Evolutionary conservation across 192 early-diverging fungal species (phyloP).

Genomic region (Geranomyces michiganensis): DNA sequence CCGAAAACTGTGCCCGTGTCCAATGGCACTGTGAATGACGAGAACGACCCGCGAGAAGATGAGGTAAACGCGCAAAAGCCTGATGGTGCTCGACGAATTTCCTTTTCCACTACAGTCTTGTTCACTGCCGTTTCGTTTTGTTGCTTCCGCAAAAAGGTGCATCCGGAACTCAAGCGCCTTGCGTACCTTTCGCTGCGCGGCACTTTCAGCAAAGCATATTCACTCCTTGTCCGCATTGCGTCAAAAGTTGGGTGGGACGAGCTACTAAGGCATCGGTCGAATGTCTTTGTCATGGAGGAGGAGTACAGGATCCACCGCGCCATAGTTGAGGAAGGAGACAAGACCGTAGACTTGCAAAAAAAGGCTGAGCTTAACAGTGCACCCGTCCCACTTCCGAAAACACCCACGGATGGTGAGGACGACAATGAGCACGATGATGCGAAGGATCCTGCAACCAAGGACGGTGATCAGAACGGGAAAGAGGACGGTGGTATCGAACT

Average conservation of each 20-base stretch:
- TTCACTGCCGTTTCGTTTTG: neutral
- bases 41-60: conserved; percentile 58
- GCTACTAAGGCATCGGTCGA: conserved; percentile 79
- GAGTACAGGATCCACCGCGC: conserved; percentile 83
- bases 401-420: neutral
- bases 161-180: conserved; percentile 76
- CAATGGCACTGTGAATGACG: conserved; percentile 50
- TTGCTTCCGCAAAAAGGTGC: conserved; percentile 42
- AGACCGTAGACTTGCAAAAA: conserved; percentile 38
- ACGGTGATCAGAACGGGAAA: conserved; percentile 35
- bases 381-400: neutral
- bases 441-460: conserved; percentile 16
- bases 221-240: conserved; percentile 77
- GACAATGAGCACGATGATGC: neutral
- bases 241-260: conserved; percentile 95
- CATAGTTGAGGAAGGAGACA: conserved; percentile 66
- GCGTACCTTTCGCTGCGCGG: conserved; percentile 89
- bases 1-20: conserved; percentile 40
- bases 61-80: conserved; percentile 24
- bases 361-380: neutral
- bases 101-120: too few species aligned
- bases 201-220: conserved; percentile 91
- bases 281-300: conserved; percentile 99
- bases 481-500: conserved; percentile 30
- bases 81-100: neutral